phyloP scores from a whole-genome alignment of 805 yeast species.

The Starmerella scarabaei region DNA sequence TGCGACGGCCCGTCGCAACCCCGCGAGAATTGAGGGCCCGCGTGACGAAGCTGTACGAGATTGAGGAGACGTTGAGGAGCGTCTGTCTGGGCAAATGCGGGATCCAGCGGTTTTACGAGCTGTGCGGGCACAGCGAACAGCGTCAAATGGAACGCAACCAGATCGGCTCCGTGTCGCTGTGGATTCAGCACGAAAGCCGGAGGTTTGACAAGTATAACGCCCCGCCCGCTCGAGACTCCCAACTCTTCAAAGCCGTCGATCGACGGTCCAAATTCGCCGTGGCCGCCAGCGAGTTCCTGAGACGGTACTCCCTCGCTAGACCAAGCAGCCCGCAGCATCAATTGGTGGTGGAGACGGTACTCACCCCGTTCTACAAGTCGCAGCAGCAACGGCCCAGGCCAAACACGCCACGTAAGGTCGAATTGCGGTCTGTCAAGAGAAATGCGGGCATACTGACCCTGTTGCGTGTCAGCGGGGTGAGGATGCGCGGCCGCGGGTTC shows the following conservation, averaged over 20 bases:
- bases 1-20: not conserved
- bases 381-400: not conserved
- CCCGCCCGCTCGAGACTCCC: slow-evolving; percentile 11
- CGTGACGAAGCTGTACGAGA: slow-evolving; percentile 3
- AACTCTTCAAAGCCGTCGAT: slow-evolving; percentile 1
- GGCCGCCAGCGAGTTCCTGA: not conserved
- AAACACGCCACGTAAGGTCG: slow-evolving; percentile 15
- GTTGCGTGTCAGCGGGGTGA: slow-evolving; percentile 17
- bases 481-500: slow-evolving; percentile 13
- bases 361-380: slow-evolving; percentile 13
- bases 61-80: slow-evolving; percentile 14
- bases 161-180: slow-evolving; percentile 1
- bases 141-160: slow-evolving; percentile 9
- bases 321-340: not conserved
- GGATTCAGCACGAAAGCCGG: slow-evolving; percentile 16
- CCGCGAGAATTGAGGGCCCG: slow-evolving; percentile 1
- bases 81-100: slow-evolving; percentile 6
- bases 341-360: slow-evolving; percentile 13
- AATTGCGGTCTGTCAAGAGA: slow-evolving; percentile 12
- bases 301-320: not conserved
- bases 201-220: slow-evolving; percentile 17
- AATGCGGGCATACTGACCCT: slow-evolving; percentile 12
- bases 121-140: not conserved
- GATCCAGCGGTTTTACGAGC: not conserved
- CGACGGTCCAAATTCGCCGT: slow-evolving; percentile 4